These are phyloP conservation scores for Blastobotrys niveus DNA, from an alignment of 1,139 yeast species.

Conservation along the genomic window DNA sequence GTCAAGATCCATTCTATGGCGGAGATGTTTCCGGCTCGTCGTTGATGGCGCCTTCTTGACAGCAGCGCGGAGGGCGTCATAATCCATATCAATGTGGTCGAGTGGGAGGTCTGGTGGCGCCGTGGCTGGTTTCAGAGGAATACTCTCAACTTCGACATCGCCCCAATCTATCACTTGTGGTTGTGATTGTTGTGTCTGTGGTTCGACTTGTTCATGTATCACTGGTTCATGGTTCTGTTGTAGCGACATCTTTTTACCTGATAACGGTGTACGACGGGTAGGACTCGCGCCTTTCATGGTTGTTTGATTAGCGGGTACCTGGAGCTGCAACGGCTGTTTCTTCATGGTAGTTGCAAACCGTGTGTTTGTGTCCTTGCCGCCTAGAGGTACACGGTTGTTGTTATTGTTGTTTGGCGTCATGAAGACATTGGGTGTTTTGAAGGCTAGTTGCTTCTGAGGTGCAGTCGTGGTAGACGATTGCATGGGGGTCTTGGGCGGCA, in stretches of 20 bases:
- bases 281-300: not conserved
- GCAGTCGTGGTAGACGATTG: constrained; percentile 4
- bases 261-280: constrained; percentile 14
- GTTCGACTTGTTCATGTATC: too few relatives aligned
- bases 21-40: too few relatives aligned
- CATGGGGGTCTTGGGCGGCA: constrained; percentile 21
- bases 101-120: constrained; percentile 23
- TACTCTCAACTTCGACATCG: constrained; percentile 23
- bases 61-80: constrained; percentile 15
- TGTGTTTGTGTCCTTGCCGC: constrained; percentile 26
- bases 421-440: constrained; percentile 13
- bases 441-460: constrained; percentile 8
- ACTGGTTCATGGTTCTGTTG: too few relatives aligned
- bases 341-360: constrained; percentile 11
- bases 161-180: not conserved
- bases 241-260: too few relatives aligned
- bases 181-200: not conserved
- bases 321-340: constrained; percentile 1
- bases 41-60: too few relatives aligned
- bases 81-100: constrained; percentile 26
- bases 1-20: too few relatives aligned
- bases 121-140: constrained; percentile 19
- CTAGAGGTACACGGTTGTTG: constrained; percentile 22
- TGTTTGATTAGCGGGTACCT: not conserved
- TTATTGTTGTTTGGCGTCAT: constrained; percentile 16